A percentile compares a stretch with the other conserved stretches of the same genome.
phyloP scores from a whole-genome alignment of 805 yeast species.

The Candida maltosa region DNA sequence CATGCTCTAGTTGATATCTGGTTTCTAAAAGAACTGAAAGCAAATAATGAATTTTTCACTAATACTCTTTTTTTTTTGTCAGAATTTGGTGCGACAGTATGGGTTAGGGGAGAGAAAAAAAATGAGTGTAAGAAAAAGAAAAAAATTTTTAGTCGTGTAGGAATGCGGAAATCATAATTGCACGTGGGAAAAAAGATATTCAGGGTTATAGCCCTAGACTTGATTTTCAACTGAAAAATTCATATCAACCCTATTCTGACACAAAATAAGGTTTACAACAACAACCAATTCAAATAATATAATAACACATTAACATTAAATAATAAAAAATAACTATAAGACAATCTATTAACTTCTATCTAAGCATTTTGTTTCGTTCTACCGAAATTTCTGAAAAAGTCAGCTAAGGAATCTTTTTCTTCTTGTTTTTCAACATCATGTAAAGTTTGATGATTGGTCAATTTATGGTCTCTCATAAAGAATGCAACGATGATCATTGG shows the following conservation, averaged over 20 bases:
- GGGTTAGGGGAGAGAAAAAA: not conserved
- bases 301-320: not conserved
- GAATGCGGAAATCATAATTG: not conserved
- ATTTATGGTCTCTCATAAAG: constrained; percentile 51
- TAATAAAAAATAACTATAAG: not conserved
- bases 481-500: constrained; percentile 48
- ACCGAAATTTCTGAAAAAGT: constrained; percentile 5
- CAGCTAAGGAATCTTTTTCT: constrained; percentile 4
- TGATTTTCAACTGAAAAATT: too few relatives aligned
- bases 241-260: too few relatives aligned
- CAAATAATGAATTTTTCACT: constrained; percentile 1
- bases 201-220: not conserved
- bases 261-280: too few relatives aligned
- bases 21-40: not conserved
- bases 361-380: not conserved
- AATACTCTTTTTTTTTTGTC: not conserved
- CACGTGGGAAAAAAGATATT: not conserved
- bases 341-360: not conserved
- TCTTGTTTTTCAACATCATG: constrained; percentile 6
- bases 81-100: not conserved
- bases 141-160: not conserved
- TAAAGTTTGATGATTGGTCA: constrained; percentile 33
- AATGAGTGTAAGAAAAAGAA: not conserved
- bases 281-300: too few relatives aligned
- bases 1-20: too few relatives aligned